phyloP scores from a whole-genome alignment of 129 eudicot species.

The Chrysanthemum lavandulifolium region DNA sequence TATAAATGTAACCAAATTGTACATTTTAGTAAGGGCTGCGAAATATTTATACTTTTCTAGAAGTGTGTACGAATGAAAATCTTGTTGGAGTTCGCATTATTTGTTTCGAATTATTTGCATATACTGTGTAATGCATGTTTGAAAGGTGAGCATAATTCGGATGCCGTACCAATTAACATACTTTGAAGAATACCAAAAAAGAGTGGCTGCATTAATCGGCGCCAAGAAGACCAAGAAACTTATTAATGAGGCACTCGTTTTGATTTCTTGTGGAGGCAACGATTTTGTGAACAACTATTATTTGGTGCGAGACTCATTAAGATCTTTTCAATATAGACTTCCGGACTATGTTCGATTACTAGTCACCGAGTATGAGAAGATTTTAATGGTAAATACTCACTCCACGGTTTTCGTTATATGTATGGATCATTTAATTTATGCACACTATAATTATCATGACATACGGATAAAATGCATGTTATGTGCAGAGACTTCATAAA shows the following conservation, averaged over 20 bases:
- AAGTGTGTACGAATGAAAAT: no score
- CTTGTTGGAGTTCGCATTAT: no score
- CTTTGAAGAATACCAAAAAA: constrained; percentile 56
- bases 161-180: constrained; percentile 47
- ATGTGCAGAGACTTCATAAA: constrained; percentile 52
- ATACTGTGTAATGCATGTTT: not conserved
- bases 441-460: no score
- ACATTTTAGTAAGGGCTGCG: no score
- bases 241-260: constrained; percentile 54
- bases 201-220: constrained; percentile 52
- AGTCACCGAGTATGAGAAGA: constrained; percentile 60
- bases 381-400: constrained; percentile 42
- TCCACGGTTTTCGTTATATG: not conserved
- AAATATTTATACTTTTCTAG: no score
- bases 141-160: constrained; percentile 61
- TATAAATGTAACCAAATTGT: no score
- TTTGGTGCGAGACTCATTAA: constrained; percentile 58
- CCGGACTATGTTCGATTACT: constrained; percentile 57
- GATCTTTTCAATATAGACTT: constrained; percentile 69
- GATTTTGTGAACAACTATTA: constrained; percentile 88
- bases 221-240: constrained; percentile 36
- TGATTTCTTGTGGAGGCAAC: constrained; percentile 82
- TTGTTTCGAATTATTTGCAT: no score
- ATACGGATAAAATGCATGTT: not conserved
- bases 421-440: not conserved